A percentile compares a stretch with the other conserved stretches of the same genome.
phyloP scores from a whole-genome alignment of 2,329 filamentous ascomycete genomes.

The Dactylellina sp. region DNA sequence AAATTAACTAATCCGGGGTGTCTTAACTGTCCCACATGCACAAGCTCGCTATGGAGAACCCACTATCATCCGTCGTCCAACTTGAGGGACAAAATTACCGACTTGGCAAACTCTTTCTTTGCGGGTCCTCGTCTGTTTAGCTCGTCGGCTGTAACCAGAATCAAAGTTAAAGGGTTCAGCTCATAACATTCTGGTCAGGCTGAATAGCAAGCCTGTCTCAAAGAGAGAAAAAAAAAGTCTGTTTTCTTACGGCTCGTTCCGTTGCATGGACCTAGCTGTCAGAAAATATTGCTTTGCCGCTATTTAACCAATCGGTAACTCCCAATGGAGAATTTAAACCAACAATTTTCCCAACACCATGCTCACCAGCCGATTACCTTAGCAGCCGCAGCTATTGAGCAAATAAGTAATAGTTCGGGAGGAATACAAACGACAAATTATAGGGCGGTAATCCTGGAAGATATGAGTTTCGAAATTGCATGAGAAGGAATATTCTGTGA shows the following conservation, averaged over 20 bases:
- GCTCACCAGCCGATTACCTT: neutral
- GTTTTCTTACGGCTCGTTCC: slow-evolving; percentile 27
- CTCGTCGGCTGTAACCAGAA: neutral
- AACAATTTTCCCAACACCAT: slow-evolving; percentile 1
- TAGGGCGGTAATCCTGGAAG: neutral
- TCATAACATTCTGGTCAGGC: slow-evolving; percentile 27
- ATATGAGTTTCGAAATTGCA: neutral
- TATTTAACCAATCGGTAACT: neutral
- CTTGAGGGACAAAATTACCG: neutral
- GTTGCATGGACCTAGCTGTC: slow-evolving; percentile 10
- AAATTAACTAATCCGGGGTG: too few species aligned
- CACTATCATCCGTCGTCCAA: neutral
- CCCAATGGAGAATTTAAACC: neutral
- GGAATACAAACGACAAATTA: neutral
- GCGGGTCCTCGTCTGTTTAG: slow-evolving; percentile 4
- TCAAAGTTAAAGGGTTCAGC: slow-evolving; percentile 6
- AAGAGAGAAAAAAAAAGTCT: too few species aligned
- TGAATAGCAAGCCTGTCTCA: slow-evolving; percentile 11
- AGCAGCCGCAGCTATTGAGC: neutral
- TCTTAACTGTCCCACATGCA: too few species aligned
- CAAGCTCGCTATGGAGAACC: neutral
- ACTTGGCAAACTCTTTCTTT: slow-evolving; percentile 11
- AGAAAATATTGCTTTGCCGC: neutral
- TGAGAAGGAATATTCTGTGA: too few species aligned
- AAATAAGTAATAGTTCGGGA: neutral